Conservation (phyloP, 805 yeast genomes). For the Yamadazyma endophytica region DNA sequence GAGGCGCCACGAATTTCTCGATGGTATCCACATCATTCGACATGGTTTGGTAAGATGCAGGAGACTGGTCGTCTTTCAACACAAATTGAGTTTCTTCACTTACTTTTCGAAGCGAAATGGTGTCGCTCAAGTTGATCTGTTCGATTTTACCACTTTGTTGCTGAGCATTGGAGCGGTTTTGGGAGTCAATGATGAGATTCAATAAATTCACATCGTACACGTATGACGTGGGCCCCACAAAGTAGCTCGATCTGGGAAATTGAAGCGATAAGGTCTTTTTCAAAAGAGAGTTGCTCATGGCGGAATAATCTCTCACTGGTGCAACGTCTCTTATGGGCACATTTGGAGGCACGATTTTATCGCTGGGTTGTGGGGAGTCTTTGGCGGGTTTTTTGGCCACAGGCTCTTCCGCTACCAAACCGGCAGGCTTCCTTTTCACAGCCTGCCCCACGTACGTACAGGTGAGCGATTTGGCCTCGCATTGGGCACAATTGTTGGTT, state of each 20-base stretch:
- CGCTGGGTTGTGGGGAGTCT: background rate
- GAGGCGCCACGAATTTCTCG: slow-evolving; percentile 85
- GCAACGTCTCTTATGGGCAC: slow-evolving; percentile 48
- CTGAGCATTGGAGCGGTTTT: slow-evolving; percentile 10
- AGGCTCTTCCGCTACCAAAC: slow-evolving; percentile 9
- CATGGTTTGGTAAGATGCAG: slow-evolving; percentile 61
- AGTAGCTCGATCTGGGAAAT: slow-evolving; percentile 85
- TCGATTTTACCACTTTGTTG: slow-evolving; percentile 50
- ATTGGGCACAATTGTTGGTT: slow-evolving; percentile 63
- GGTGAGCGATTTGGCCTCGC: slow-evolving; percentile 66
- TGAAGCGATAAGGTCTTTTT: slow-evolving; percentile 73
- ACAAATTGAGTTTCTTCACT: slow-evolving; percentile 73
- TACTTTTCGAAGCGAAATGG: slow-evolving; percentile 72
- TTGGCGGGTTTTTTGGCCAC: slow-evolving; percentile 7
- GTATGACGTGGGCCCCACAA: slow-evolving; percentile 79
- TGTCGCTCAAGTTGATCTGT: slow-evolving; percentile 69
- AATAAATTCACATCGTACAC: slow-evolving; percentile 71
- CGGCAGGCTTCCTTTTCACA: slow-evolving; percentile 30
- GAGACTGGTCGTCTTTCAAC: slow-evolving; percentile 75
- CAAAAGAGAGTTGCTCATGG: slow-evolving; percentile 57
- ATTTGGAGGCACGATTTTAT: slow-evolving; percentile 30
- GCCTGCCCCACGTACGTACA: slow-evolving; percentile 73
- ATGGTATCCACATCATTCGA: slow-evolving; percentile 78
- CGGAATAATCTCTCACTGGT: slow-evolving; percentile 66
- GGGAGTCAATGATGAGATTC: slow-evolving; percentile 48